Percentiles rank a stretch among this genome's conserved stretches.
Evolutionary conservation across 495 filamentous ascomycete genomes (phyloP).

Genomic region (Amphirosellinia nigrospora): DNA sequence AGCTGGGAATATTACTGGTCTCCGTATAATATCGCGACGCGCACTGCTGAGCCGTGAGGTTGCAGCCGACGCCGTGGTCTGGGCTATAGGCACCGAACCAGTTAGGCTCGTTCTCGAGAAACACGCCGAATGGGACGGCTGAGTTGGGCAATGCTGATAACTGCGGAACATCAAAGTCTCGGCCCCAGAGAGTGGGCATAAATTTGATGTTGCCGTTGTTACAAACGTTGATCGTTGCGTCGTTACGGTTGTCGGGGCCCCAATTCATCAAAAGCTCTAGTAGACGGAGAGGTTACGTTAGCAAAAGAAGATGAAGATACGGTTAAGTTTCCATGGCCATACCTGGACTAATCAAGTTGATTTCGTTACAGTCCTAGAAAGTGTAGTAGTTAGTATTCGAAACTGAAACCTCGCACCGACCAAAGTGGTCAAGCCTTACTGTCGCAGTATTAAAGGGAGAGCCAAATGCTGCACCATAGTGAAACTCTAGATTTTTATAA

Average conservation of each 20-base stretch:
- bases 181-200: not conserved
- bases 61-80: not conserved
- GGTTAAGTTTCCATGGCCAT: not conserved
- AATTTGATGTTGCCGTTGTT: not conserved
- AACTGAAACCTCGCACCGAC: not conserved
- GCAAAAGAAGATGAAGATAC: not conserved
- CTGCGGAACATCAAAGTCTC: not conserved
- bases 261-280: not conserved
- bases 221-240: conserved; percentile 1
- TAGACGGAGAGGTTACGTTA: not conserved
- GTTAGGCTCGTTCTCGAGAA: conserved; percentile 6
- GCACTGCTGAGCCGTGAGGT: conserved; percentile 5
- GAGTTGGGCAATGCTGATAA: not conserved
- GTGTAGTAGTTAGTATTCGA: not conserved
- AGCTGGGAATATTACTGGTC: not conserved
- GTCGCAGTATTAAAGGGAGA: not conserved
- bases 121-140: not conserved
- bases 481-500: not conserved
- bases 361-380: not conserved
- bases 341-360: conserved; percentile 6
- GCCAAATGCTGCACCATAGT: conserved; percentile 7
- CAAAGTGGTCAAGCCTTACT: not conserved
- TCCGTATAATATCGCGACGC: not conserved
- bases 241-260: conserved; percentile 3
- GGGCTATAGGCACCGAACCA: conserved; percentile 2